Conservation (phyloP, 2,329 filamentous ascomycete genomes). For the Penicillium occitanis region DNA sequence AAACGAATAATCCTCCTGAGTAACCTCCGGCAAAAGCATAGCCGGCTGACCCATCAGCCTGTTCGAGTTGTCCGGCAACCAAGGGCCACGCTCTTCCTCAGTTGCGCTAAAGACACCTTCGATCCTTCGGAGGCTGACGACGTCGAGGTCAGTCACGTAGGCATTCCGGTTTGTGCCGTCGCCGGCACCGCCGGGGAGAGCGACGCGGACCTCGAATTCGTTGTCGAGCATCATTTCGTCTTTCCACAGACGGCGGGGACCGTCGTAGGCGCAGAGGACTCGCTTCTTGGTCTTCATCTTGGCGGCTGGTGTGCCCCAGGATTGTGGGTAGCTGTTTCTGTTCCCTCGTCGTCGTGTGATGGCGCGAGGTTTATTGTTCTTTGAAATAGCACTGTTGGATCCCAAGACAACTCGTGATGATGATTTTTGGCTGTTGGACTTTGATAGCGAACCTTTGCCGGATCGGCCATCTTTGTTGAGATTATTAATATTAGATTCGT, state of each 20-base stretch:
- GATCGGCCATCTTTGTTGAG: slow-evolving; percentile 40
- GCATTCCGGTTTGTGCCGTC: slow-evolving; percentile 81
- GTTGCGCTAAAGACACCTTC: slow-evolving; percentile 78
- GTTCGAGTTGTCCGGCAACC: slow-evolving; percentile 52
- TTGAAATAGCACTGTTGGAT: slow-evolving; percentile 46
- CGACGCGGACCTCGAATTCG: slow-evolving; percentile 88
- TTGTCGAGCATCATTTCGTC: slow-evolving; percentile 99
- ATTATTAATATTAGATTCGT: slow-evolving; percentile 11
- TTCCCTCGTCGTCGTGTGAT: slow-evolving; percentile 73
- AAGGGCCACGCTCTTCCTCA: slow-evolving; percentile 82
- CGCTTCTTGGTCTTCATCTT: slow-evolving; percentile 99
- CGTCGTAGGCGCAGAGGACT: slow-evolving; percentile 89
- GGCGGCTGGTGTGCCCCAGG: slow-evolving; percentile 87
- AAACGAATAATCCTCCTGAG: slow-evolving; percentile 36
- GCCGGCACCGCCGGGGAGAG: slow-evolving; percentile 68
- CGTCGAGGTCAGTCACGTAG: slow-evolving; percentile 90
- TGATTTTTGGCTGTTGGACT: slow-evolving; percentile 52
- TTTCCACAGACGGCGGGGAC: slow-evolving; percentile 82
- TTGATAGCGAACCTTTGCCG: slow-evolving; percentile 50
- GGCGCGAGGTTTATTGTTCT: slow-evolving; percentile 67
- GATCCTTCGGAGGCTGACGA: slow-evolving; percentile 85
- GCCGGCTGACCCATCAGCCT: slow-evolving; percentile 39
- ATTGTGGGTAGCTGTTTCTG: slow-evolving; percentile 87
- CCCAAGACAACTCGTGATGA: slow-evolving; percentile 51
- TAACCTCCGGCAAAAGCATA: slow-evolving; percentile 32